These are phyloP conservation scores for Ensete ventricosum DNA, from an alignment of 176 grass and related monocot genomes.

Conservation along the genomic window DNA sequence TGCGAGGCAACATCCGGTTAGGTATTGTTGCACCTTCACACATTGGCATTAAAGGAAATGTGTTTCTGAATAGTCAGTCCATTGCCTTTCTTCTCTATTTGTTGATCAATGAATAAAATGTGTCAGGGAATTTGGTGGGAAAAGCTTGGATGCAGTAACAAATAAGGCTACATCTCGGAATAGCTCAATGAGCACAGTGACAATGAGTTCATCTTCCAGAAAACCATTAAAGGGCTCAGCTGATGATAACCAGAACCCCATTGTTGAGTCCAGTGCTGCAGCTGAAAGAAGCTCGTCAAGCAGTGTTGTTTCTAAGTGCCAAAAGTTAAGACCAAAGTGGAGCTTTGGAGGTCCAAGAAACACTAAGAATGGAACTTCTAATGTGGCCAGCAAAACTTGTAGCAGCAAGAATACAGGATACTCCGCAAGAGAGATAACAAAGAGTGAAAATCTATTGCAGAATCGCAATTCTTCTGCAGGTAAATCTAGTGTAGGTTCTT, in stretches of 20 bases:
- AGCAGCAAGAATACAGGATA: background rate
- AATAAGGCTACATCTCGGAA: background rate
- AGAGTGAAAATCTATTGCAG: background rate
- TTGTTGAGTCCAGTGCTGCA: background rate
- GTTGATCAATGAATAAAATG: background rate
- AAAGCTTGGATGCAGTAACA: background rate
- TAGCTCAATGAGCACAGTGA: constrained; percentile 11
- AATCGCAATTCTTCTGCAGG: constrained; percentile 1
- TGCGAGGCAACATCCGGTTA: background rate
- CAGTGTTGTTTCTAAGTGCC: background rate
- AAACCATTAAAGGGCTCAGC: background rate
- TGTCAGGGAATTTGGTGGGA: constrained; percentile 1
- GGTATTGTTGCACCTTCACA: background rate
- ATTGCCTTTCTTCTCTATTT: background rate
- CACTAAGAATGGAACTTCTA: background rate
- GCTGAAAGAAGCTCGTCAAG: background rate
- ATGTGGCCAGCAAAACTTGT: background rate
- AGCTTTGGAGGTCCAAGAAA: background rate
- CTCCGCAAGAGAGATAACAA: background rate
- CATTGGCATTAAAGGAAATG: background rate
- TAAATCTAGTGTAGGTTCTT: constrained; percentile 18
- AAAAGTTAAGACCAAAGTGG: constrained; percentile 1
- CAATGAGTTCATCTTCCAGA: constrained; percentile 5
- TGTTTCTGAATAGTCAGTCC: background rate
- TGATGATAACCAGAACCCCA: background rate